A percentile compares a stretch with the other conserved stretches of the same genome.
Conservation (phyloP, 495 filamentous ascomycete species). For the Penicilliopsis zonata region DNA sequence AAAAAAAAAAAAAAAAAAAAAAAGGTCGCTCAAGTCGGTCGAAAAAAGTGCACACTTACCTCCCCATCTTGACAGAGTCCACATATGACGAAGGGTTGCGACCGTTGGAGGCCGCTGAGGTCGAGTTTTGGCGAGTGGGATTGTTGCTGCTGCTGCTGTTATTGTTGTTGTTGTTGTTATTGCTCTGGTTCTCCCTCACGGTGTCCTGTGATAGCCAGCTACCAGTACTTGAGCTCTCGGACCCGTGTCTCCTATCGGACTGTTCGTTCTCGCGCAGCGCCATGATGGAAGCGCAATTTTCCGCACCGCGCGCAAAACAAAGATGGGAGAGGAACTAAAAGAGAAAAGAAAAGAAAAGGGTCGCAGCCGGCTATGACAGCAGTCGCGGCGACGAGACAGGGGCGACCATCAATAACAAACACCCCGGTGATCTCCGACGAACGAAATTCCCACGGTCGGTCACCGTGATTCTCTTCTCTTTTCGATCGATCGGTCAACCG, state of each 20-base stretch:
- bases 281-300: constrained; percentile 18
- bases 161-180: too few species aligned
- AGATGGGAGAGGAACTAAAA: too few species aligned
- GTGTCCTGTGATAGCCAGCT: constrained; percentile 36
- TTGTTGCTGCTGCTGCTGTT: too few species aligned
- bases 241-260: constrained; percentile 28
- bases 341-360: constrained; percentile 12
- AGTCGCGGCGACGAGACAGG: constrained; percentile 2
- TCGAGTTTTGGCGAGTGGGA: constrained; percentile 10
- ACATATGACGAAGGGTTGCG: constrained; percentile 19
- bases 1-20: background rate
- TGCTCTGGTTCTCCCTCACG: constrained; percentile 20
- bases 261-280: constrained; percentile 20
- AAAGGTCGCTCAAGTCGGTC: constrained; percentile 2
- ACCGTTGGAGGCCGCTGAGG: constrained; percentile 12
- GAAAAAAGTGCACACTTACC: constrained; percentile 19
- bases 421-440: background rate
- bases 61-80: constrained; percentile 18
- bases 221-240: constrained; percentile 28
- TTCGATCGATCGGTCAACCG: background rate
- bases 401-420: constrained; percentile 13
- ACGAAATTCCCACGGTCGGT: too few species aligned
- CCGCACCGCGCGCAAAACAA: too few species aligned
- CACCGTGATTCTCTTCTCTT: too few species aligned
- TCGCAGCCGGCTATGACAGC: constrained; percentile 8